Evolutionary conservation across 345 rosid species (phyloP).

Genomic region (Alliaria petiolata): DNA sequence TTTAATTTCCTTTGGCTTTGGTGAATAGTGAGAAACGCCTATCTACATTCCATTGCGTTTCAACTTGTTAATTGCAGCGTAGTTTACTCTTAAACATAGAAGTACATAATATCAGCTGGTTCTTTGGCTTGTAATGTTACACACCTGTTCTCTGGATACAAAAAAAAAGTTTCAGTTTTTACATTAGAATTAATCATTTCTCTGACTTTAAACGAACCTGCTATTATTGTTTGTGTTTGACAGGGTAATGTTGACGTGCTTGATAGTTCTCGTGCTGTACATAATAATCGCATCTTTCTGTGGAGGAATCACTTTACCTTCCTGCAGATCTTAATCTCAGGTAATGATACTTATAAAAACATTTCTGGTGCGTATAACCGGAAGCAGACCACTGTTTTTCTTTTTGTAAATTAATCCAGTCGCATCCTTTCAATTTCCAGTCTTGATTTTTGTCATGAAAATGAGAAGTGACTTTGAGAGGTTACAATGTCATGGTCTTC

Average conservation of each 20-base stretch:
- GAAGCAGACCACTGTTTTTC: background rate
- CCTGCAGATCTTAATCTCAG: constrained; percentile 73
- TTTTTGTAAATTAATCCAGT: background rate
- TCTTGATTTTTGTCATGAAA: constrained; percentile 12
- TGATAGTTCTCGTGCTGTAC: constrained; percentile 78
- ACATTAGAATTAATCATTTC: background rate
- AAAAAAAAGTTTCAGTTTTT: background rate
- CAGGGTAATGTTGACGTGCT: constrained; percentile 83
- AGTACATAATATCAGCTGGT: background rate
- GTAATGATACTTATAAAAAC: constrained; percentile 1
- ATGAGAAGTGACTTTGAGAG: constrained; percentile 1
- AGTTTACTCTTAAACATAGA: background rate
- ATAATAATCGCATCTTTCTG: constrained; percentile 85
- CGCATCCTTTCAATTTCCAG: background rate
- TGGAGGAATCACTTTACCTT: constrained; percentile 84
- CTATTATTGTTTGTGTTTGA: constrained; percentile 16
- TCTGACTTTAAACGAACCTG: background rate
- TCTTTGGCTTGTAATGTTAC: background rate
- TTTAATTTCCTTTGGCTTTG: background rate
- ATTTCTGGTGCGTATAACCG: background rate
- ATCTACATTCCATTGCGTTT: background rate
- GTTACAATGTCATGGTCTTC: constrained; percentile 10
- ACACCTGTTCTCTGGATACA: background rate
- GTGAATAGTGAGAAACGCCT: background rate
- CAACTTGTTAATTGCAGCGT: no score